Percentiles rank a stretch among this genome's conserved stretches.
These are phyloP conservation scores for Spergularia marina DNA, from an alignment of 148 eudicot genomes.

Conservation along the genomic window DNA sequence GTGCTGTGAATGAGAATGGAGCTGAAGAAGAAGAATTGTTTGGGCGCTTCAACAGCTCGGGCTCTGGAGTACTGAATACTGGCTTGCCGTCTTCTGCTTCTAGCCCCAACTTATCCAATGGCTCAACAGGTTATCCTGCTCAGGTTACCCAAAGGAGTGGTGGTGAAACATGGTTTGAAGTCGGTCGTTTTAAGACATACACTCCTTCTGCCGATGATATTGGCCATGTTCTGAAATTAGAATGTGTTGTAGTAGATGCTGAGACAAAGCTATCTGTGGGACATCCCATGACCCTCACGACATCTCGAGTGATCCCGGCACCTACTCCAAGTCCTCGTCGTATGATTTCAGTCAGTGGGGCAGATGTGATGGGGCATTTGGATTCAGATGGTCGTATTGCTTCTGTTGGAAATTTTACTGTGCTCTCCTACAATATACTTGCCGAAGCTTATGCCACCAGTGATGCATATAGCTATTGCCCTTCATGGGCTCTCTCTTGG, in stretches of 20 bases:
- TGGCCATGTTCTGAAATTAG: slow-evolving; percentile 91
- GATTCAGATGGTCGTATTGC: slow-evolving; percentile 69
- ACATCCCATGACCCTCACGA: slow-evolving; percentile 48
- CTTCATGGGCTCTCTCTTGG: slow-evolving; percentile 99
- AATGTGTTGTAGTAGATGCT: slow-evolving; percentile 86
- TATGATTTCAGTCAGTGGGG: slow-evolving; percentile 73
- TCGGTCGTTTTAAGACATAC: slow-evolving; percentile 77
- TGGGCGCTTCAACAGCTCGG: slow-evolving; percentile 74
- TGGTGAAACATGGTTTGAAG: slow-evolving; percentile 97
- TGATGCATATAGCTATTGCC: slow-evolving; percentile 86
- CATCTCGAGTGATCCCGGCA: slow-evolving; percentile 93
- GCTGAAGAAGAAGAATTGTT: slow-evolving; percentile 85
- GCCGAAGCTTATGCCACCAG: slow-evolving; percentile 75
- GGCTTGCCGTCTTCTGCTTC: slow-evolving; percentile 62
- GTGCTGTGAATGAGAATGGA: slow-evolving; percentile 84
- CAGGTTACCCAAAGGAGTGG: slow-evolving; percentile 69
- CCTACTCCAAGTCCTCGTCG: slow-evolving; percentile 93
- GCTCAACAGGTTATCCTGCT: slow-evolving; percentile 66
- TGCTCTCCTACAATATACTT: slow-evolving; percentile 91
- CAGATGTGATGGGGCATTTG: slow-evolving; percentile 61
- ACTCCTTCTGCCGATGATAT: slow-evolving; percentile 94
- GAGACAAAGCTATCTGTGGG: slow-evolving; percentile 76
- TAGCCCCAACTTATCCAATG: slow-evolving; percentile 58
- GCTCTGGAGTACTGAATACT: slow-evolving; percentile 52
- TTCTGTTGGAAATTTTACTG: slow-evolving; percentile 74